Percentiles rank a stretch among this genome's conserved stretches.
These are phyloP conservation scores for Rosa rugosa DNA, from an alignment of 306 rosid species.

Conservation along the genomic window DNA sequence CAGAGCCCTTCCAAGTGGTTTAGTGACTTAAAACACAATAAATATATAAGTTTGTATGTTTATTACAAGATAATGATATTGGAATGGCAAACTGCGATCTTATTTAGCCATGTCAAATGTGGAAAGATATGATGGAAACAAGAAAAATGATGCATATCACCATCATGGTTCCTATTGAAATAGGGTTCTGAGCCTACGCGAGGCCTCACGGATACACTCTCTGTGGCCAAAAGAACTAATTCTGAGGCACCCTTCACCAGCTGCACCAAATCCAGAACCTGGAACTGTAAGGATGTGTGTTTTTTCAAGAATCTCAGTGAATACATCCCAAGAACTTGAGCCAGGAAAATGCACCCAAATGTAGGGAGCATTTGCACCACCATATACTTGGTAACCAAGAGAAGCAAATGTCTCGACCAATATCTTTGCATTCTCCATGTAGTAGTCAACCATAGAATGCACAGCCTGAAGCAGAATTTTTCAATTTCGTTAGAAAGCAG, in stretches of 20 bases:
- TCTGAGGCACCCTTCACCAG: constrained; percentile 60
- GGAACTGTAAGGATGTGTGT: constrained; percentile 61
- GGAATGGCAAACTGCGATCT: neutral
- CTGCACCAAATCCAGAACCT: constrained; percentile 68
- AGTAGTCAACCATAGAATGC: constrained; percentile 38
- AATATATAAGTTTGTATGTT: neutral
- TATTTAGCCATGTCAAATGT: neutral
- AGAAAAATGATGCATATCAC: neutral
- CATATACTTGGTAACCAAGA: constrained; percentile 59
- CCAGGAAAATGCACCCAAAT: constrained; percentile 79
- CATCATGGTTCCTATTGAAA: constrained; percentile 6
- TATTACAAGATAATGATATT: neutral
- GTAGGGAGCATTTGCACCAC: constrained; percentile 67
- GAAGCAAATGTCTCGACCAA: constrained; percentile 52
- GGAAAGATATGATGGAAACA: neutral
- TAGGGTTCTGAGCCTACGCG: constrained; percentile 44
- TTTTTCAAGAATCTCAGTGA: constrained; percentile 63
- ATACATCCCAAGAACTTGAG: constrained; percentile 63
- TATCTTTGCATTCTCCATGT: constrained; percentile 70
- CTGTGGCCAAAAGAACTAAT: constrained; percentile 56
- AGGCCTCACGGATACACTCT: constrained; percentile 55
- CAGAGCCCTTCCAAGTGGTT: neutral
- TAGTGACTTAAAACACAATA: neutral
- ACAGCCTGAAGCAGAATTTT: constrained; percentile 41
- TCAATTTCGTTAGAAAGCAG: neutral